These are phyloP conservation scores for Alternaria ventricosa DNA, from an alignment of 2,329 filamentous ascomycete species.

Conservation along the genomic window DNA sequence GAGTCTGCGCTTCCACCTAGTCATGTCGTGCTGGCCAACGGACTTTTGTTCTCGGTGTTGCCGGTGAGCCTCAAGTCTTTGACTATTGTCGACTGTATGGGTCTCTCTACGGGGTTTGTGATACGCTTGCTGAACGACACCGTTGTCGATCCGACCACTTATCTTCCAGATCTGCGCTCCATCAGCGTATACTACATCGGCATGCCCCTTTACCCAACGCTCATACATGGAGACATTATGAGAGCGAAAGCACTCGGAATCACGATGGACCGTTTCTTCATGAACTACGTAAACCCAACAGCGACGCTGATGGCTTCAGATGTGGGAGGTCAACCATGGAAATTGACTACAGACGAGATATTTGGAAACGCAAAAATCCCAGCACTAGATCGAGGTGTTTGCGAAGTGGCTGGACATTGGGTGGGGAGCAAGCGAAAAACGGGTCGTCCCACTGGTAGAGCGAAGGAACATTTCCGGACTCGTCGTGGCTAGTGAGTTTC, in stretches of 20 bases:
- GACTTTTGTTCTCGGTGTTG: neutral
- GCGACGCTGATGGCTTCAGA: neutral
- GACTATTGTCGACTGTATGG: neutral
- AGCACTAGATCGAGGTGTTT: neutral
- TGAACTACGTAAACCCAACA: neutral
- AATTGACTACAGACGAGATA: neutral
- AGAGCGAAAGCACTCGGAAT: neutral
- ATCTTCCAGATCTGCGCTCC: neutral
- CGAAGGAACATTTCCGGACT: neutral
- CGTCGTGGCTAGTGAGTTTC: neutral
- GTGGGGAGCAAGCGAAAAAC: neutral
- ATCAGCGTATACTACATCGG: neutral
- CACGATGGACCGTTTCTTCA: neutral
- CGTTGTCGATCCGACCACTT: neutral
- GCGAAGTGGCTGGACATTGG: neutral
- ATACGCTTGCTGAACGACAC: neutral
- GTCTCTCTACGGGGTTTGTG: neutral
- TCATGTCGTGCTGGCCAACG: neutral
- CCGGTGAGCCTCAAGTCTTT: neutral
- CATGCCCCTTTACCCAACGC: neutral
- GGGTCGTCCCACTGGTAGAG: neutral
- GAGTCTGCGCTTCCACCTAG: neutral
- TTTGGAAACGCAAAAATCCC: neutral
- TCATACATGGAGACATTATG: neutral
- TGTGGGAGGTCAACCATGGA: neutral